These are phyloP conservation scores for Emydomyces testavorans DNA, from an alignment of 2,329 filamentous ascomycete genomes.

Conservation along the genomic window DNA sequence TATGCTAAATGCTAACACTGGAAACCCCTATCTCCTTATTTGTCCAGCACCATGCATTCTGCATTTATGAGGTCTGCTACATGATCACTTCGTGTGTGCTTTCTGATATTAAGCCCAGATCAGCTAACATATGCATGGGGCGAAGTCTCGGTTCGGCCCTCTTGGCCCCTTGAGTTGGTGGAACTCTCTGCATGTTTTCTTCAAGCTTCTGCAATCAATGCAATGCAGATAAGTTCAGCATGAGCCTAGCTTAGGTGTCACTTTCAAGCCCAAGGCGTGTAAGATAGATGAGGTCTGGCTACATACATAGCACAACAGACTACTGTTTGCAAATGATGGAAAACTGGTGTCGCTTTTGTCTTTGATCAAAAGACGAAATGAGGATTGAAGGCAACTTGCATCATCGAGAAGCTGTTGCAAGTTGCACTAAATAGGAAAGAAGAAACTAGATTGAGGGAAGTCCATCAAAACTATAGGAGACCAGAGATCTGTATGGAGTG, in stretches of 20 bases:
- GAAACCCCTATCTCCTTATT: too few relatives aligned
- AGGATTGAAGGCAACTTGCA: too few relatives aligned
- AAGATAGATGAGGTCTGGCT: constrained; percentile 25
- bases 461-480: constrained; percentile 14
- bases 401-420: too few relatives aligned
- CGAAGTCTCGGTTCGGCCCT: background rate
- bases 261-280: constrained; percentile 24
- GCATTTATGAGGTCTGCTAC: too few relatives aligned
- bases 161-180: background rate
- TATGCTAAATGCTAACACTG: too few relatives aligned
- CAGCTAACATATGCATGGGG: background rate
- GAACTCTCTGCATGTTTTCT: background rate
- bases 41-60: too few relatives aligned
- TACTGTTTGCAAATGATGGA: too few relatives aligned
- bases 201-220: background rate
- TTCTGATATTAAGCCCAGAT: constrained; percentile 1
- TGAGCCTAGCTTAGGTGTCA: constrained; percentile 16
- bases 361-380: too few relatives aligned
- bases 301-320: too few relatives aligned
- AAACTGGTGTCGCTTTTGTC: too few relatives aligned
- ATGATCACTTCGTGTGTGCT: too few relatives aligned
- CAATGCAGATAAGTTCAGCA: background rate
- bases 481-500: too few relatives aligned
- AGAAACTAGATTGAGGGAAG: constrained; percentile 11
- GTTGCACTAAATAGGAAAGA: background rate